Evolutionary conservation across 805 yeast species (phyloP).

Genomic region (Saturnispora serradocipensis): DNA sequence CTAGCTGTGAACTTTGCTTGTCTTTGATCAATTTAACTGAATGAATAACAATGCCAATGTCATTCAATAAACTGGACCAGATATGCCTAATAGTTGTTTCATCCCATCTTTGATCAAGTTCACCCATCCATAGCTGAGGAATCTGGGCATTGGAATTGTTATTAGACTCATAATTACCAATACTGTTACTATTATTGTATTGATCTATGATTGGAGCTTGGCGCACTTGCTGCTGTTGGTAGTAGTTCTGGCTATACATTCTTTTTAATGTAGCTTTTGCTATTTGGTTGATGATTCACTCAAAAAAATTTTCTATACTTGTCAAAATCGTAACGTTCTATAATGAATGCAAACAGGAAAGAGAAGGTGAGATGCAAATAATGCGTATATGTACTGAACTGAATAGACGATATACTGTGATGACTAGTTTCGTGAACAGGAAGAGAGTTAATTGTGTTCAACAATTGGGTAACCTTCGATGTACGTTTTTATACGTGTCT

Average conservation of each 20-base stretch:
- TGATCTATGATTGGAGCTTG: slow-evolving; percentile 1
- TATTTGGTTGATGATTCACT: not conserved
- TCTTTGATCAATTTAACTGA: slow-evolving; percentile 64
- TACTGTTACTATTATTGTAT: not conserved
- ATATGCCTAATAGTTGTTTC: slow-evolving; percentile 56
- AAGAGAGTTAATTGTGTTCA: not conserved
- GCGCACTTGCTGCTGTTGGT: slow-evolving; percentile 1
- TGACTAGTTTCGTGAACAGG: not conserved
- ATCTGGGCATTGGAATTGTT: slow-evolving; percentile 15
- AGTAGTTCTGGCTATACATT: slow-evolving; percentile 5
- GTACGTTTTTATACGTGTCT: not conserved
- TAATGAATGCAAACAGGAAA: not conserved
- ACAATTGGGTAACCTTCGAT: not conserved
- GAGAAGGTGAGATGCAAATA: not conserved
- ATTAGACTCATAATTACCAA: not conserved
- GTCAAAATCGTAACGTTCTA: not conserved
- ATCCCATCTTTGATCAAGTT: slow-evolving; percentile 76
- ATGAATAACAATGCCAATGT: slow-evolving; percentile 51
- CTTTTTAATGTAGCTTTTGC: not conserved
- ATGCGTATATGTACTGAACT: not conserved
- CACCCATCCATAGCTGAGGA: slow-evolving; percentile 79
- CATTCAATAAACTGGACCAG: slow-evolving; percentile 43
- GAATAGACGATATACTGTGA: not conserved
- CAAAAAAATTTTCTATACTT: not conserved
- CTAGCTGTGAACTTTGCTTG: slow-evolving; percentile 30